phyloP scores from a whole-genome alignment of 257 asterid species.

The Nicotiana noctiflora region DNA sequence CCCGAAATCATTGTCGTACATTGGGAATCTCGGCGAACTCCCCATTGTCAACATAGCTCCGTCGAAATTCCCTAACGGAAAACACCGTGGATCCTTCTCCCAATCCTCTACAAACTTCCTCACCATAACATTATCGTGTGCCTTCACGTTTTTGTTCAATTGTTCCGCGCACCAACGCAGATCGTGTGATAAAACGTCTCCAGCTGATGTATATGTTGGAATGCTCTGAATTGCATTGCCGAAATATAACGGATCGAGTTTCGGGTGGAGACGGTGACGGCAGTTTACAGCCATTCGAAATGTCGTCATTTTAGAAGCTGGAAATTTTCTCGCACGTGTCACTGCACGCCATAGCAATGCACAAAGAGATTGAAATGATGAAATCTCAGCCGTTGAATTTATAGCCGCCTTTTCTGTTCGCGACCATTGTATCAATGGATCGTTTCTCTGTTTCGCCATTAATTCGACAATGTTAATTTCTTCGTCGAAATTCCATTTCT shows the following conservation, averaged over 20 bases:
- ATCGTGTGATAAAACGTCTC: conserved; percentile 29
- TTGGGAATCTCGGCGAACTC: conserved; percentile 43
- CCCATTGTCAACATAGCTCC: conserved; percentile 53
- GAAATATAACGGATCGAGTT: conserved; percentile 42
- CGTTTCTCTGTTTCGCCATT: conserved; percentile 57
- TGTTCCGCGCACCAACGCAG: conserved; percentile 53
- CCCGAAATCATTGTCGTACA: conserved; percentile 52
- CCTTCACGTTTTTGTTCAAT: conserved; percentile 35
- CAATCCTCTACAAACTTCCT: conserved; percentile 28
- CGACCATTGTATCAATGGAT: conserved; percentile 13
- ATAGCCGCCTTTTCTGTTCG: not conserved
- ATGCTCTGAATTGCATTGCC: conserved; percentile 71
- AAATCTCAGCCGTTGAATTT: conserved; percentile 31
- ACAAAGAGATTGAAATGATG: conserved; percentile 54
- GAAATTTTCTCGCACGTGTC: conserved; percentile 49
- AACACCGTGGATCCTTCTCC: conserved; percentile 48
- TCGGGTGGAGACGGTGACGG: conserved; percentile 59
- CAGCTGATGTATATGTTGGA: conserved; percentile 41
- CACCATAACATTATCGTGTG: conserved; percentile 37
- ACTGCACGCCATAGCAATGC: conserved; percentile 55
- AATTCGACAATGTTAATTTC: conserved; percentile 38
- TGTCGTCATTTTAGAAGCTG: conserved; percentile 37
- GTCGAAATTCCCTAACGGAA: conserved; percentile 50
- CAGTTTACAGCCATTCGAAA: conserved; percentile 61
- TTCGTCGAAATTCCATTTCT: conserved; percentile 20